phyloP scores from a whole-genome alignment of 140 eudicot genomes.

The Ambrosia hybrid region DNA sequence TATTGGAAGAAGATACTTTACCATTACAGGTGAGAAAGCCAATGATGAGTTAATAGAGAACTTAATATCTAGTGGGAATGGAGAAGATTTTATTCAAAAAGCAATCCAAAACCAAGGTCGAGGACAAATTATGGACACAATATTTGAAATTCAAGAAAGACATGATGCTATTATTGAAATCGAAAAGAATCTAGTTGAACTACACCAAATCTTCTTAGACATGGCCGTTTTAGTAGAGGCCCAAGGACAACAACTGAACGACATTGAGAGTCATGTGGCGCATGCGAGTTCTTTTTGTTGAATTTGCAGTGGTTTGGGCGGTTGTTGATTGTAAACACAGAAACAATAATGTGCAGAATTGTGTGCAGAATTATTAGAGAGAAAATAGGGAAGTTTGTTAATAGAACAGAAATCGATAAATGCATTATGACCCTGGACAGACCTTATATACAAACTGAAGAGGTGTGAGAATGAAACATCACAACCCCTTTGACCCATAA shows the following conservation, averaged over 20 bases:
- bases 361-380: too few relatives aligned
- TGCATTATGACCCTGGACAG: too few relatives aligned
- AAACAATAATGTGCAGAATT: too few relatives aligned
- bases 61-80: conserved; percentile 72
- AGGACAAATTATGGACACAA: conserved; percentile 79
- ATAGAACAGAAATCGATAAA: too few relatives aligned
- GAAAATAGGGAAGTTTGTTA: too few relatives aligned
- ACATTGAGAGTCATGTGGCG: conserved; percentile 40
- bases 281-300: conserved; percentile 37
- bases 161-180: conserved; percentile 81
- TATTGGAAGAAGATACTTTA: conserved; percentile 59
- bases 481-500: too few relatives aligned
- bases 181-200: conserved; percentile 67
- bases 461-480: too few relatives aligned
- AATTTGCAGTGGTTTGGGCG: too few relatives aligned
- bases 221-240: conserved; percentile 93
- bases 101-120: conserved; percentile 90
- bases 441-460: too few relatives aligned
- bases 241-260: conserved; percentile 80
- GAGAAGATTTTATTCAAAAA: conserved; percentile 76
- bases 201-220: conserved; percentile 83
- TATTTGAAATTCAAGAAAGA: conserved; percentile 87
- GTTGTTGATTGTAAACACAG: too few relatives aligned
- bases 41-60: conserved; percentile 66
- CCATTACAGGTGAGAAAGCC: conserved; percentile 75